These are phyloP conservation scores for Pseudopediastrum boryanum DNA, from an alignment of 139 green algal species.

Conservation along the genomic window DNA sequence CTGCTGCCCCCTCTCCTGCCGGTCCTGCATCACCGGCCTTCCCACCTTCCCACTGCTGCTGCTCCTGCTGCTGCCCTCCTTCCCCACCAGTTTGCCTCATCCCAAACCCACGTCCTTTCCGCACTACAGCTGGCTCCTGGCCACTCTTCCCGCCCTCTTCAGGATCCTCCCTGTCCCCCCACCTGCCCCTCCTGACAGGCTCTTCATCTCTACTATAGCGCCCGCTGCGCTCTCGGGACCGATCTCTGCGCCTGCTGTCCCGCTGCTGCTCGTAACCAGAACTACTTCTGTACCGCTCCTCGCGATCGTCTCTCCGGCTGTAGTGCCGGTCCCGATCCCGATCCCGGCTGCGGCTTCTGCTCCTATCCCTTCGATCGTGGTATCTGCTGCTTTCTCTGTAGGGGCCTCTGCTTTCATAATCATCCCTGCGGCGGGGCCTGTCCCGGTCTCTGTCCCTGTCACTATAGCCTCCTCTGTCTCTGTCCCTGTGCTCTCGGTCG, in stretches of 20 bases:
- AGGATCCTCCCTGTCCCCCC: not conserved
- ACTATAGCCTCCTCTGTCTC: too few species aligned
- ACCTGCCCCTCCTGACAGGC: not conserved
- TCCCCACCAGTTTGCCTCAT: not conserved
- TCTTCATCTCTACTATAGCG: not conserved
- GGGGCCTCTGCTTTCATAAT: not conserved
- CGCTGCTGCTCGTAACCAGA: too few species aligned
- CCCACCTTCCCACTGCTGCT: not conserved
- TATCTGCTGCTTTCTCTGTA: not conserved
- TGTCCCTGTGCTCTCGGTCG: too few species aligned
- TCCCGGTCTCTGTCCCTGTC: slow-evolving; percentile 11
- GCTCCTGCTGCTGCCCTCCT: not conserved
- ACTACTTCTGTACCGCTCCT: not conserved
- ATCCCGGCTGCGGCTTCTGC: slow-evolving; percentile 5
- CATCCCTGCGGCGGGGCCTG: not conserved
- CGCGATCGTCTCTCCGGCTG: not conserved
- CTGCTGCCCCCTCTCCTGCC: not conserved
- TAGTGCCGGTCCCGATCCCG: slow-evolving; percentile 13
- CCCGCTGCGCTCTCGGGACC: not conserved
- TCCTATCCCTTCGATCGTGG: not conserved
- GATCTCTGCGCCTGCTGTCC: not conserved
- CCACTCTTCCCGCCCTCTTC: not conserved
- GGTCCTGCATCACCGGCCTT: not conserved
- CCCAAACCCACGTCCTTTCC: not conserved
- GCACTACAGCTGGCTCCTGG: too few species aligned